Percentiles rank a stretch among this genome's conserved stretches.
Evolutionary conservation across 2,329 filamentous ascomycete genomes (phyloP).

Genomic region (Phoma sp.): DNA sequence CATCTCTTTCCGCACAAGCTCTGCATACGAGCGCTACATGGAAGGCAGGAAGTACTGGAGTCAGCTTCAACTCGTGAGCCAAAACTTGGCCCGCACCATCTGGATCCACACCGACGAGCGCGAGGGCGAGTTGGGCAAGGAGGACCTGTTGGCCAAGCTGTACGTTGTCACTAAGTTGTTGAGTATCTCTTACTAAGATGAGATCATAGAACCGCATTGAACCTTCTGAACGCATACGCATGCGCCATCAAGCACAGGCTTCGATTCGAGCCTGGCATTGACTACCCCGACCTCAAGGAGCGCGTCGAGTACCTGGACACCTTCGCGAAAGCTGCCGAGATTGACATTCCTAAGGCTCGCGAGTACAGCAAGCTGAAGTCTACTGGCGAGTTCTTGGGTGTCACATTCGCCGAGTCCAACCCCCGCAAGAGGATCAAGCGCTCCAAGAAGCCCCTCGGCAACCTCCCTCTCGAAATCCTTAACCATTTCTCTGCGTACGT

Average conservation of each 20-base stretch:
- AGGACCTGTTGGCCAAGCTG: conserved; percentile 73
- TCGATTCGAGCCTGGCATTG: conserved; percentile 80
- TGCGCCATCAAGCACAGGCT: conserved; percentile 80
- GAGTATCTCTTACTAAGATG: not conserved
- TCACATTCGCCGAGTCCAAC: conserved; percentile 78
- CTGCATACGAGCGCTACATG: conserved; percentile 73
- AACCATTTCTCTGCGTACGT: conserved; percentile 72
- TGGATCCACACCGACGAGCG: conserved; percentile 79
- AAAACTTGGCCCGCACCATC: conserved; percentile 71
- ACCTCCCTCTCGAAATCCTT: conserved; percentile 82
- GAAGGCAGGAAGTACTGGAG: conserved; percentile 69
- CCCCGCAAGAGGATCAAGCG: conserved; percentile 79
- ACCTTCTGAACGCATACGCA: conserved; percentile 79
- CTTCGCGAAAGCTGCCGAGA: conserved; percentile 68
- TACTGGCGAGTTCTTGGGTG: conserved; percentile 73
- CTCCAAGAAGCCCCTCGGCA: conserved; percentile 74
- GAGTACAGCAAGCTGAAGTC: conserved; percentile 59
- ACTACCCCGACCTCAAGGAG: conserved; percentile 74
- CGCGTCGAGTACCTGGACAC: conserved; percentile 76
- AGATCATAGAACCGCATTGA: conserved; percentile 66
- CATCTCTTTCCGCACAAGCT: conserved; percentile 78
- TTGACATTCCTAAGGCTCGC: conserved; percentile 43
- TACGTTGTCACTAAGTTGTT: conserved; percentile 26
- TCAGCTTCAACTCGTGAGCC: conserved; percentile 60
- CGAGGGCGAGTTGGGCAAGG: conserved; percentile 63